Evolutionary conservation across 257 asterid species (phyloP).

Genomic region (Schizonepeta tenuifolia): DNA sequence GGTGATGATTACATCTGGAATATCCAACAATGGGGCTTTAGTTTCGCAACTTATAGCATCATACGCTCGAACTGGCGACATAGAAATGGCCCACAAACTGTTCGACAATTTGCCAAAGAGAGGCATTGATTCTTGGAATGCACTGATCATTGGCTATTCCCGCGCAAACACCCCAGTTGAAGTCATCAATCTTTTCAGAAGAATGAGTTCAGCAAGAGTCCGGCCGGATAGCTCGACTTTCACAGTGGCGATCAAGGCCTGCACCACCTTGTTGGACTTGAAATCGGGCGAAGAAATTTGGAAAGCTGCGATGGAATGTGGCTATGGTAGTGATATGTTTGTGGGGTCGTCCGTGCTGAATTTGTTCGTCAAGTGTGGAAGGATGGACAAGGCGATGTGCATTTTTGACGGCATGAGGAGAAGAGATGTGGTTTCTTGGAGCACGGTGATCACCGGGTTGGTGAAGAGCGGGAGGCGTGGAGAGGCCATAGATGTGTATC

Average conservation of each 20-base stretch:
- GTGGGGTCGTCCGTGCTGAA: constrained; percentile 74
- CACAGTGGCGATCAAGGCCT: constrained; percentile 76
- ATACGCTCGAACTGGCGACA: constrained; percentile 48
- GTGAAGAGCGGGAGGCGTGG: constrained; percentile 55
- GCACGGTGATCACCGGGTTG: constrained; percentile 67
- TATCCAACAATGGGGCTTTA: constrained; percentile 37
- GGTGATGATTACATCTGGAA: constrained; percentile 56
- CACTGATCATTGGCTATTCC: constrained; percentile 60
- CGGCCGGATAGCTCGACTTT: constrained; percentile 88
- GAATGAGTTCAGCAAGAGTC: constrained; percentile 44
- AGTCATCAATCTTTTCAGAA: constrained; percentile 48
- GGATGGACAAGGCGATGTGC: constrained; percentile 57
- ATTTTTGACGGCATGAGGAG: constrained; percentile 60
- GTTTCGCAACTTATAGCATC: constrained; percentile 52
- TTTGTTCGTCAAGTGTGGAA: constrained; percentile 60
- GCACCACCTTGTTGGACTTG: constrained; percentile 59
- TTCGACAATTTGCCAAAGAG: constrained; percentile 62
- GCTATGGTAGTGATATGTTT: constrained; percentile 65
- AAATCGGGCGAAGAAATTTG: constrained; percentile 56
- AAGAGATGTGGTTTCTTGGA: constrained; percentile 75
- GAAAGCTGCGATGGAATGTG: constrained; percentile 51
- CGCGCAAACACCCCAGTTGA: constrained; percentile 41
- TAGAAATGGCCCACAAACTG: constrained; percentile 52
- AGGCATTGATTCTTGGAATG: constrained; percentile 68
- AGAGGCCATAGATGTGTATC: constrained; percentile 53